These are phyloP conservation scores for Fusarium tuaranense DNA, from an alignment of 2,329 filamentous ascomycete species.

Conservation along the genomic window DNA sequence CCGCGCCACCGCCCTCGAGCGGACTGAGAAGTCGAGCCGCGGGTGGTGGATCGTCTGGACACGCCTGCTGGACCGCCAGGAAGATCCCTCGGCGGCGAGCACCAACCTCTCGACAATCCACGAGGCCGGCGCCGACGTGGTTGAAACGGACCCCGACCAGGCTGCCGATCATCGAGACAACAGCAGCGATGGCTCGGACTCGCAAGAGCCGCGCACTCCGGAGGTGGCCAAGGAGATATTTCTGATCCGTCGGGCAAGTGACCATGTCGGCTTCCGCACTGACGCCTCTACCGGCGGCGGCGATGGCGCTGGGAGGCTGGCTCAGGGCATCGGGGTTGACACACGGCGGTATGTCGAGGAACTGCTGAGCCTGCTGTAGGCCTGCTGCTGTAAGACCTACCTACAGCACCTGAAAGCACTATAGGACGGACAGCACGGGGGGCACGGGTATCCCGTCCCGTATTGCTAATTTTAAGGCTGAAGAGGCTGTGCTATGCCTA, in stretches of 20 bases:
- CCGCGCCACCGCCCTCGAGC: conserved; percentile 63
- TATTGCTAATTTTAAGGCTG: conserved; percentile 22
- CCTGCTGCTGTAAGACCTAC: conserved; percentile 54
- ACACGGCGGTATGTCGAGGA: conserved; percentile 81
- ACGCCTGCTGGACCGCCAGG: conserved; percentile 59
- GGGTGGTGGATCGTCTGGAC: conserved; percentile 80
- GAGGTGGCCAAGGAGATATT: conserved; percentile 69
- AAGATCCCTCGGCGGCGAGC: conserved; percentile 20
- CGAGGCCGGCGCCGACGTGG: conserved; percentile 36
- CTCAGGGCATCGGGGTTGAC: conserved; percentile 81
- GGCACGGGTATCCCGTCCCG: neutral
- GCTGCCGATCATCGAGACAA: conserved; percentile 18
- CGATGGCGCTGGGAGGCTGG: conserved; percentile 70
- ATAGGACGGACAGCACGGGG: neutral
- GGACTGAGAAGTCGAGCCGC: conserved; percentile 73
- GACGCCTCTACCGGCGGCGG: conserved; percentile 56
- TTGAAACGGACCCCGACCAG: conserved; percentile 5
- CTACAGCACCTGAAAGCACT: neutral
- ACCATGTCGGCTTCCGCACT: conserved; percentile 58
- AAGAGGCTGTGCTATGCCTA: conserved; percentile 4
- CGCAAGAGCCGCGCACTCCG: conserved; percentile 19
- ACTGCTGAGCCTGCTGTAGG: conserved; percentile 71
- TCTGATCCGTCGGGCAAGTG: conserved; percentile 69
- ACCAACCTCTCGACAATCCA: conserved; percentile 44
- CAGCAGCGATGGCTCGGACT: conserved; percentile 23